Evolutionary conservation across 1,139 yeast genomes (phyloP).

Genomic region (Suhomyces maxii): DNA sequence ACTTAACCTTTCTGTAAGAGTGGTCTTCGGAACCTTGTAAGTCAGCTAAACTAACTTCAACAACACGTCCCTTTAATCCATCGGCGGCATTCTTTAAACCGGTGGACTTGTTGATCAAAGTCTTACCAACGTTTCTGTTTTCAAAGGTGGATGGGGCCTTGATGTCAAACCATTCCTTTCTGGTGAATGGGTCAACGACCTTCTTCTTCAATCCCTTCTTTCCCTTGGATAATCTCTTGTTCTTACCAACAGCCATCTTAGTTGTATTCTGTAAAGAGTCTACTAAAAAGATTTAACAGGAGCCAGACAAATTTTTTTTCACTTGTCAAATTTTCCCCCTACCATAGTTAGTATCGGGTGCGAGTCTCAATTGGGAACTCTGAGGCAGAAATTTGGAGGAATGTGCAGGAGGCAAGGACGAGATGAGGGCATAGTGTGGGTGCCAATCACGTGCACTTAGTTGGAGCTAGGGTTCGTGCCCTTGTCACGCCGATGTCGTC

Average conservation of each 20-base stretch:
- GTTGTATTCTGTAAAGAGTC: slow-evolving; percentile 10
- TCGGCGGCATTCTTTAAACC: slow-evolving; percentile 89
- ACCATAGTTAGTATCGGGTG: slow-evolving; percentile 2
- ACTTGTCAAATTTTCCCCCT: slow-evolving; percentile 2
- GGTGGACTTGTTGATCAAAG: slow-evolving; percentile 88
- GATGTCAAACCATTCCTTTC: slow-evolving; percentile 93
- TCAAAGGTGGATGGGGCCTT: slow-evolving; percentile 95
- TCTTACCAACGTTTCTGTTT: slow-evolving; percentile 93
- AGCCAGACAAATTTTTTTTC: slow-evolving; percentile 7
- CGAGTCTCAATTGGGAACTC: not conserved
- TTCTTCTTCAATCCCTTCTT: slow-evolving; percentile 95
- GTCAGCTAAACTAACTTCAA: slow-evolving; percentile 51
- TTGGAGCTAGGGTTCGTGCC: slow-evolving; percentile 1
- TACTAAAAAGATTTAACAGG: slow-evolving; percentile 8
- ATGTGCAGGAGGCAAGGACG: slow-evolving; percentile 1
- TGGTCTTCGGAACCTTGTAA: slow-evolving; percentile 55
- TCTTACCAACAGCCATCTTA: slow-evolving; percentile 91
- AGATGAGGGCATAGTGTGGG: not conserved
- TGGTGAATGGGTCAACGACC: slow-evolving; percentile 94
- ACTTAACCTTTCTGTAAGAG: slow-evolving; percentile 52
- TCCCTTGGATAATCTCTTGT: slow-evolving; percentile 94
- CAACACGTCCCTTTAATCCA: slow-evolving; percentile 54
- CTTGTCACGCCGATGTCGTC: not conserved
- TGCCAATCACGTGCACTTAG: not conserved
- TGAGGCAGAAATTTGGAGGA: not conserved